phyloP scores from a whole-genome alignment of 2,329 filamentous ascomycete species.

The Colletotrichum australisinense region DNA sequence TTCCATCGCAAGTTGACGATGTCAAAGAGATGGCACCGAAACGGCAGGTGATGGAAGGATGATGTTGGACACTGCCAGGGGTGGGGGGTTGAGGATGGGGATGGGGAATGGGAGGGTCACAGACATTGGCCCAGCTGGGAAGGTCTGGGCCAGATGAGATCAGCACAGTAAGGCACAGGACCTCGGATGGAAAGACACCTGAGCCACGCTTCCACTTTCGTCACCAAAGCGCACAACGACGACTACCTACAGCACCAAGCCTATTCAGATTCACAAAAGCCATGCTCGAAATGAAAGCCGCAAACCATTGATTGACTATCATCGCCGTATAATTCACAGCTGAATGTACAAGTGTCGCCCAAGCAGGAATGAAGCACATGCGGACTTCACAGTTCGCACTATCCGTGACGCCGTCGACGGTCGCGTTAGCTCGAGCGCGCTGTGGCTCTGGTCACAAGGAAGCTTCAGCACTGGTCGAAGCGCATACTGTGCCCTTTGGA shows the following conservation, averaged over 20 bases:
- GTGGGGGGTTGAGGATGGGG: not conserved
- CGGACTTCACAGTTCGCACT: not conserved
- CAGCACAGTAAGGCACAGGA: conserved; percentile 12
- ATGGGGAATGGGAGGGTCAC: not conserved
- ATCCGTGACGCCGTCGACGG: not conserved
- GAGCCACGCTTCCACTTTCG: not conserved
- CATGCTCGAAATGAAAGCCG: not conserved
- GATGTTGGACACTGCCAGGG: conserved; percentile 9
- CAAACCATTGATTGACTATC: not conserved
- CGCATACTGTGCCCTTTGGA: not conserved
- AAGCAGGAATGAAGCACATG: not conserved
- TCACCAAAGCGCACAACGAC: not conserved
- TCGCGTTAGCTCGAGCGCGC: not conserved
- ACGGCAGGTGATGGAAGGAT: conserved; percentile 14
- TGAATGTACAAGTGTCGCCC: not conserved
- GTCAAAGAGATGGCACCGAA: not conserved
- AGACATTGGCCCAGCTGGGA: conserved; percentile 7
- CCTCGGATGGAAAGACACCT: not conserved
- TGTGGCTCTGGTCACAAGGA: conserved; percentile 10
- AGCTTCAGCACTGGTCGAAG: not conserved
- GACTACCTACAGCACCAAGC: not conserved
- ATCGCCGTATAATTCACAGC: not conserved
- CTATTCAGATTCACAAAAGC: not conserved
- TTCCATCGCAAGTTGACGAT: conserved; percentile 21
- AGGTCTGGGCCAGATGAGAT: conserved; percentile 14